Conservation (phyloP, 495 filamentous ascomycete species). For the Trichoderma erinaceum region DNA sequence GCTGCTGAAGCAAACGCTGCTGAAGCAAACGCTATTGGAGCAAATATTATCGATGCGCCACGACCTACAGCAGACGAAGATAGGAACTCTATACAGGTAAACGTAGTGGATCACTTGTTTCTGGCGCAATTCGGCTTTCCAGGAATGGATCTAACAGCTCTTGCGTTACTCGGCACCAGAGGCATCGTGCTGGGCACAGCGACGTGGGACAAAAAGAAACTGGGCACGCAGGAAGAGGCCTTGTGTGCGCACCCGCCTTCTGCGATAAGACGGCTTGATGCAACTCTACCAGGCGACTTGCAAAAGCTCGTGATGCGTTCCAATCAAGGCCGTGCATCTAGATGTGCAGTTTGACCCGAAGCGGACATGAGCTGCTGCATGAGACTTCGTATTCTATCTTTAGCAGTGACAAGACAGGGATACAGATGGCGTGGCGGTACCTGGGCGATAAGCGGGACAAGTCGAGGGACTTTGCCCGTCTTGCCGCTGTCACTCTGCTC, state of each 20-base stretch:
- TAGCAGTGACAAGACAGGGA: not conserved
- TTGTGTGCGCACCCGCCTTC: not conserved
- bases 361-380: not conserved
- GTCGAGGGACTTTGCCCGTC: not conserved
- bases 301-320: not conserved
- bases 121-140: too few relatives aligned
- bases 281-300: not conserved
- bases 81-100: too few relatives aligned
- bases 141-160: not conserved
- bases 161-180: not conserved
- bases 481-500: too few relatives aligned
- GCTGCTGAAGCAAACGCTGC: too few relatives aligned
- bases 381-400: conserved; percentile 11
- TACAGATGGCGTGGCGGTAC: not conserved
- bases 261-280: not conserved
- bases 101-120: too few relatives aligned
- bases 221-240: not conserved
- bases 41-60: too few relatives aligned
- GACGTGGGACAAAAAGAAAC: not conserved
- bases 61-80: too few relatives aligned
- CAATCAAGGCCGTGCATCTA: too few relatives aligned
- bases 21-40: too few relatives aligned
- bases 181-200: not conserved
- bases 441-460: not conserved
- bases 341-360: too few relatives aligned